Conservation (phyloP, 805 yeast species). For the Candida chilensis region DNA sequence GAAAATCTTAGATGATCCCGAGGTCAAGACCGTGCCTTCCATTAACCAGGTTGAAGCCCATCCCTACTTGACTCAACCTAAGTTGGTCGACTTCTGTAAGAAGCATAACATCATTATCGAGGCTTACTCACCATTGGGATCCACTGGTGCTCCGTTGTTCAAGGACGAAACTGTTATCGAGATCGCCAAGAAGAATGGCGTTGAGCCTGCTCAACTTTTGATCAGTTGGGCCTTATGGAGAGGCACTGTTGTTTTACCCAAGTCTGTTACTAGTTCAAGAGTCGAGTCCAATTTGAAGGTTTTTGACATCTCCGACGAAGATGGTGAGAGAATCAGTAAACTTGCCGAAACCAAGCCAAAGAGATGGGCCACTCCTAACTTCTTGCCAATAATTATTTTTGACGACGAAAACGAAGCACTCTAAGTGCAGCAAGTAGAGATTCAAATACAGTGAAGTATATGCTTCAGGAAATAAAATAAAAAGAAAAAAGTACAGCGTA, state of each 20-base stretch:
- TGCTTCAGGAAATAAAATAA: too few relatives aligned
- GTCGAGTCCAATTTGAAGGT: background rate
- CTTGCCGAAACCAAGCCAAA: background rate
- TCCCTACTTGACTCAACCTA: constrained; percentile 60
- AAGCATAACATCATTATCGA: constrained; percentile 47
- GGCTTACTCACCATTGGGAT: constrained; percentile 77
- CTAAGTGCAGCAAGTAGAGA: too few relatives aligned
- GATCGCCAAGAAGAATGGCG: constrained; percentile 32
- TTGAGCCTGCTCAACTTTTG: constrained; percentile 39
- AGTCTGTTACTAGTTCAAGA: constrained; percentile 13
- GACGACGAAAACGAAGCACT: too few relatives aligned
- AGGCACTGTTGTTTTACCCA: constrained; percentile 39
- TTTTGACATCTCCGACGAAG: background rate
- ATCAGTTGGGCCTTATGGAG: constrained; percentile 54
- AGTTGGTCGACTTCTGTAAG: constrained; percentile 43
- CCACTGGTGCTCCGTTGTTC: constrained; percentile 43
- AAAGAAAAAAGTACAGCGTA: too few relatives aligned
- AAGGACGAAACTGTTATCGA: constrained; percentile 28
- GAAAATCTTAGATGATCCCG: constrained; percentile 37
- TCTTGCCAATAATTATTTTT: background rate
- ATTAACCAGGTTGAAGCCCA: constrained; percentile 73
- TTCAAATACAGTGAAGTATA: too few relatives aligned
- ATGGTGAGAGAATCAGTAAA: background rate
- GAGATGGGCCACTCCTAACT: background rate
- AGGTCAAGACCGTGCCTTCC: constrained; percentile 51